phyloP scores from a whole-genome alignment of 768 basidiomycete genomes.

The Auriscalpium microsporum region DNA sequence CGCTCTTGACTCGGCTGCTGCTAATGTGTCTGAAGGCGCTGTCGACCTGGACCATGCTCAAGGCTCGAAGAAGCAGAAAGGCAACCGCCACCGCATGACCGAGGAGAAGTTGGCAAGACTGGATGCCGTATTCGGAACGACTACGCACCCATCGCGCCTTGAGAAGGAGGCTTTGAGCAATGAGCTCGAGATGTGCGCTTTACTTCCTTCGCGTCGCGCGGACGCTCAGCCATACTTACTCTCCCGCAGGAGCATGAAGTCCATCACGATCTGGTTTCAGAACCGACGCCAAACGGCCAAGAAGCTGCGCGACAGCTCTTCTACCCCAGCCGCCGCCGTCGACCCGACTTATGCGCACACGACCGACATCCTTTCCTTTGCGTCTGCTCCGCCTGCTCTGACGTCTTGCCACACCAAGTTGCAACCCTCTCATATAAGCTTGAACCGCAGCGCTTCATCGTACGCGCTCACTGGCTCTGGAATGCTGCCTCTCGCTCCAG shows the following conservation, averaged over 20 bases:
- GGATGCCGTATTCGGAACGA: conserved; percentile 26
- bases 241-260: conserved; percentile 32
- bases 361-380: conserved; percentile 10
- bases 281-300: conserved; percentile 61
- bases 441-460: background rate
- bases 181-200: conserved; percentile 31
- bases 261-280: conserved; percentile 72
- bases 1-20: background rate
- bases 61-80: conserved; percentile 14
- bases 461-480: background rate
- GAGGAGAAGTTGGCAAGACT: conserved; percentile 29
- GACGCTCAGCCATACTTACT: background rate
- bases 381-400: background rate
- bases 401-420: background rate
- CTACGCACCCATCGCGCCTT: conserved; percentile 34
- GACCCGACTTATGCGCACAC: background rate
- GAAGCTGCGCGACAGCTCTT: conserved; percentile 18
- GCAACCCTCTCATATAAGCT: background rate
- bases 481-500: background rate
- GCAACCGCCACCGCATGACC: conserved; percentile 32
- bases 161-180: conserved; percentile 32
- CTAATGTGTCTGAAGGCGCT: background rate
- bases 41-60: conserved; percentile 7
- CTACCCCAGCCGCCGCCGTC: background rate
- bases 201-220: background rate